Evolutionary conservation across 2,329 filamentous ascomycete genomes (phyloP), one percentile per base, ranked within the genome.

Genomic region (Aureobasidium sp.): DNA sequence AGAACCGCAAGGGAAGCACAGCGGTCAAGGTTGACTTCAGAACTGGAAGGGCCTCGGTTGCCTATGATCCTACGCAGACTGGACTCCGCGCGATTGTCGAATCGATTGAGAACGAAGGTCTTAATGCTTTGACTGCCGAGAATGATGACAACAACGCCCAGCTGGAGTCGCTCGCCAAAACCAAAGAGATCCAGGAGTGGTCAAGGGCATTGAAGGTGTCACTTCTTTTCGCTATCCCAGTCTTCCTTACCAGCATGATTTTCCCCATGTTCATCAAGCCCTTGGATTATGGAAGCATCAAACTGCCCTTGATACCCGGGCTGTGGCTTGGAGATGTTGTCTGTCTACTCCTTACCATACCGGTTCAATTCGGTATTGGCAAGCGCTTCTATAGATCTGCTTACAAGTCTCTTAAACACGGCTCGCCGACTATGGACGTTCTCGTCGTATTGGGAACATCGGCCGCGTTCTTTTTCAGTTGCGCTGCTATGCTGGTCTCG

Each of bases 61-160:
- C 84, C 3, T 90, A 96, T 70, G 82, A 88, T 62, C 82, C 91
- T 0, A 79, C 82, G 21, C 76, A 87, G 15, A 85, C 89, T 58
- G 93, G 94, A 3, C 82, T 99, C 27, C 86, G 94, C 47, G 85
- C 83, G 4, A 82, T 97, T 37, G 93, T 97, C 8, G 90, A 92
- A 69, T 77, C 83, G 0, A 84, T 97, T 47, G 93, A 99, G 75
- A 80, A 81, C n/a, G 79, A 84, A 25, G 92, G 93, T 2, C 90
- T 89, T 73, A 96, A 97, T 71, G 94, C 93, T 1, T 79, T 99
- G 2, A 83, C 97, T 11, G 87, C 92, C 0, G 93, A 97, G 66
- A 88, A 86, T 59, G 91, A 97, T 69, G 94, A 99, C 76, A 97
- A 96, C 73, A 96, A 96, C 70, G 93, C 94, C 1, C 94, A 99